Conservation (phyloP, 2,329 filamentous ascomycete species). For the Fusarium albidum region DNA sequence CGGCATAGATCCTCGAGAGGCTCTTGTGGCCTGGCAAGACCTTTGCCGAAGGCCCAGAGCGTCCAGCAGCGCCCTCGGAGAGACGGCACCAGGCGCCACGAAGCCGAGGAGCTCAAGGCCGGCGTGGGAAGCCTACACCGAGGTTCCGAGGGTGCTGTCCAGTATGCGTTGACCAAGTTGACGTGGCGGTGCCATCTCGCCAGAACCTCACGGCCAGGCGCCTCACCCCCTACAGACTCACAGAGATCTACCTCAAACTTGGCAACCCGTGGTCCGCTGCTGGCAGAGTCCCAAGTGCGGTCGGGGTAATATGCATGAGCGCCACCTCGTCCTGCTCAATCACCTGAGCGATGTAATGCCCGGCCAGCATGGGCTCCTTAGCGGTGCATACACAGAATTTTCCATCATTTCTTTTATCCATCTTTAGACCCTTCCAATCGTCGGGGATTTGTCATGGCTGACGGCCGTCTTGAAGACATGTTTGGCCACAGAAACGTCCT, state of each 20-base stretch:
- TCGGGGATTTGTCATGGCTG: too few relatives aligned
- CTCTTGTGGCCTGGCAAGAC: not conserved
- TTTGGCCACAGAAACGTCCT: too few relatives aligned
- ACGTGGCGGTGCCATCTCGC: not conserved
- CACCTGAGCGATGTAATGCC: not conserved
- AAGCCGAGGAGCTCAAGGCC: not conserved
- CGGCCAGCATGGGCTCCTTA: too few relatives aligned
- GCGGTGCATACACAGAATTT: too few relatives aligned
- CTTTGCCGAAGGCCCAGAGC: not conserved
- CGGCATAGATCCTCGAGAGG: not conserved
- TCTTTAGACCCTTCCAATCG: too few relatives aligned
- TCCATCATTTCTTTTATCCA: too few relatives aligned
- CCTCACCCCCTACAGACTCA: not conserved
- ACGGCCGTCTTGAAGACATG: too few relatives aligned
- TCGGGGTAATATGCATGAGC: slow-evolving; percentile 1
- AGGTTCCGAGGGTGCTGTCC: not conserved
- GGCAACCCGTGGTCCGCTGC: not conserved
- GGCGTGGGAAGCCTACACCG: not conserved
- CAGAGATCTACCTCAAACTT: not conserved
- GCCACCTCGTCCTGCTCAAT: not conserved
- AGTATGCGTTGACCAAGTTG: not conserved
- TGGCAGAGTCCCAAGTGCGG: not conserved
- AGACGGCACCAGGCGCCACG: not conserved
- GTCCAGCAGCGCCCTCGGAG: not conserved
- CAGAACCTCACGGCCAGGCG: not conserved